Conservation (phyloP, 495 filamentous ascomycete genomes). For the Penicillium silybi region DNA sequence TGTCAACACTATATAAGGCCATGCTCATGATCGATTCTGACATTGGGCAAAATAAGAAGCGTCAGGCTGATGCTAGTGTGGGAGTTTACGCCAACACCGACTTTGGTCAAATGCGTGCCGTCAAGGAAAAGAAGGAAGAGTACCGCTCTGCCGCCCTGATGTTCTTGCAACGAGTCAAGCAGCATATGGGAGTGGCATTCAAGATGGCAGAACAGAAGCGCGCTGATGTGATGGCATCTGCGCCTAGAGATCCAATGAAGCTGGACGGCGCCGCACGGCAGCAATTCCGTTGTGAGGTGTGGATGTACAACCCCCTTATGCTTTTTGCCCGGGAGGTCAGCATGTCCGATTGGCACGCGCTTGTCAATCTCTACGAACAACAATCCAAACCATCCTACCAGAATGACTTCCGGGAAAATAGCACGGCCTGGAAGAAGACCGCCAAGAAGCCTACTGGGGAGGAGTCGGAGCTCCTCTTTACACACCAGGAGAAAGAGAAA, state of each 20-base stretch:
- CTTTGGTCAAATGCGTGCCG: conserved; percentile 85
- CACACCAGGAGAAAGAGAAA: conserved; percentile 77
- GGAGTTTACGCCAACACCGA: conserved; percentile 70
- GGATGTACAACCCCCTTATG: conserved; percentile 79
- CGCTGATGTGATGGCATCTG: conserved; percentile 47
- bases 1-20: conserved; percentile 87
- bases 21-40: conserved; percentile 90
- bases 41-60: conserved; percentile 52
- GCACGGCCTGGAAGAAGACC: conserved; percentile 76
- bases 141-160: conserved; percentile 66
- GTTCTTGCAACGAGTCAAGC: conserved; percentile 74
- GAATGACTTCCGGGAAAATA: conserved; percentile 75
- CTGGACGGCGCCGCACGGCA: conserved; percentile 50
- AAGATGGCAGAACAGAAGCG: conserved; percentile 67
- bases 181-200: conserved; percentile 78
- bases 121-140: conserved; percentile 87
- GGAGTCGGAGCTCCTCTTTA: conserved; percentile 86
- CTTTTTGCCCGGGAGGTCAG: conserved; percentile 85
- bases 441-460: conserved; percentile 75
- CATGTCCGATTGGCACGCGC: conserved; percentile 68
- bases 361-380: conserved; percentile 75
- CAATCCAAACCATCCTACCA: conserved; percentile 73
- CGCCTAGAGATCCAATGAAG: conserved; percentile 40
- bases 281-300: conserved; percentile 56
- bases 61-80: conserved; percentile 46